Evolutionary conservation across 2,329 filamentous ascomycete genomes (phyloP), one percentile per base, ranked within the genome.

Genomic region (Venturia carpophila): DNA sequence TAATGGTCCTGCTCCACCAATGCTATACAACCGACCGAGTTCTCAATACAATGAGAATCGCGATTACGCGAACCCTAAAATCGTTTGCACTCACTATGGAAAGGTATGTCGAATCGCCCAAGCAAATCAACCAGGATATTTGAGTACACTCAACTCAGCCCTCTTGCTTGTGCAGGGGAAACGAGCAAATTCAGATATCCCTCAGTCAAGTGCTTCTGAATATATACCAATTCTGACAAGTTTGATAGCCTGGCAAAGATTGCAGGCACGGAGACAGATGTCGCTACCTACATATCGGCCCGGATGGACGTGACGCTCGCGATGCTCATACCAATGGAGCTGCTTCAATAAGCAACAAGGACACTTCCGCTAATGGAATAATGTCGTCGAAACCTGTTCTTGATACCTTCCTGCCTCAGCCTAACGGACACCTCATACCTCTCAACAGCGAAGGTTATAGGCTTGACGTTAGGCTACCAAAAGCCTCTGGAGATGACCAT

Each of bases 381-480:
- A 42, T 49, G 24, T 43, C 58, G 5, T 37, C 64, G 1, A 60
- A 17, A 13, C 11, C 43, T 13, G 30, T 5, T 24, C 15, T 24
- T 17, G 30, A 37, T 10, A 21, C 17, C 30, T 30, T 60, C 60
- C 68, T 39, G 67, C 65, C 62, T 67, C 52, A 64, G 70, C 67
- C 64, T 68, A 69, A 60, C 71, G 61, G 52, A 62, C 64, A 70
- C 64, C 66, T 72, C 66, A 79, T 84, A 5, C 75, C 80, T 1
- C 68, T 83, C 56, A 83, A 83, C 71, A 77, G 74, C 60, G 68
- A 75, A 13, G 74, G 73, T 1, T 74, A 82, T 17, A 80, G 82
- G 5, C 70, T 84, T 17, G 82, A 84, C 68, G 68, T 72, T 0
- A 77, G 76, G 68, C 71, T 76, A 41, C 71, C 74, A 10, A 68